Conservation (phyloP, 805 yeast species). For the Zygosaccharomyces kombuchaensis region DNA sequence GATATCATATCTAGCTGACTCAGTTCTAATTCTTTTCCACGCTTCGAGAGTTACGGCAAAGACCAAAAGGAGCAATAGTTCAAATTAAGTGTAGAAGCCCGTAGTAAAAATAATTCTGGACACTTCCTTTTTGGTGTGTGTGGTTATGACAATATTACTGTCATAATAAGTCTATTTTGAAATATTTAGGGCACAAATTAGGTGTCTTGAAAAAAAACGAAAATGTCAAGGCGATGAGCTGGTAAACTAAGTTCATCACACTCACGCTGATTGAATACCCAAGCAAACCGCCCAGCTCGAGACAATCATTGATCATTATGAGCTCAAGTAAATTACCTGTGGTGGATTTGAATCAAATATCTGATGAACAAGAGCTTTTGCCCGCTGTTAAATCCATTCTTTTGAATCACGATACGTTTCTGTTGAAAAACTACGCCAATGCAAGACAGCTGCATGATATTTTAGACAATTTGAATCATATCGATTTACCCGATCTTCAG, state of each 20-base stretch:
- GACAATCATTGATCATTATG: background rate
- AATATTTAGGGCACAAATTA: background rate
- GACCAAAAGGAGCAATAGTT: too few relatives aligned
- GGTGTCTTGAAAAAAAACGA: background rate
- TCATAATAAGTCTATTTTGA: too few relatives aligned
- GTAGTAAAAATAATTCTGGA: too few relatives aligned
- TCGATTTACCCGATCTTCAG: conserved; percentile 10
- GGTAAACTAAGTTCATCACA: background rate
- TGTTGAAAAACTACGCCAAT: conserved; percentile 32
- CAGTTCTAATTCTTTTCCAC: too few relatives aligned
- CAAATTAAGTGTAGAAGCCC: too few relatives aligned
- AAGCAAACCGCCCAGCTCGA: background rate
- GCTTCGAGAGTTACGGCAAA: too few relatives aligned
- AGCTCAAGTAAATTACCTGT: conserved; percentile 15
- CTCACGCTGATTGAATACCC: background rate
- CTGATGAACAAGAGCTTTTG: conserved; percentile 24
- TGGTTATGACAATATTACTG: too few relatives aligned
- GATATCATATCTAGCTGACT: too few relatives aligned
- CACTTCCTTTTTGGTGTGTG: too few relatives aligned
- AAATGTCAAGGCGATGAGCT: background rate
- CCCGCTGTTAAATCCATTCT: conserved; percentile 24
- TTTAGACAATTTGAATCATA: conserved; percentile 5
- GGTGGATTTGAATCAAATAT: conserved; percentile 26
- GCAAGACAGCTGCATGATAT: conserved; percentile 18
- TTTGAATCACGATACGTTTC: conserved; percentile 24